Evolutionary conservation across 805 yeast species (phyloP).

Genomic region (Candida caryicola): DNA sequence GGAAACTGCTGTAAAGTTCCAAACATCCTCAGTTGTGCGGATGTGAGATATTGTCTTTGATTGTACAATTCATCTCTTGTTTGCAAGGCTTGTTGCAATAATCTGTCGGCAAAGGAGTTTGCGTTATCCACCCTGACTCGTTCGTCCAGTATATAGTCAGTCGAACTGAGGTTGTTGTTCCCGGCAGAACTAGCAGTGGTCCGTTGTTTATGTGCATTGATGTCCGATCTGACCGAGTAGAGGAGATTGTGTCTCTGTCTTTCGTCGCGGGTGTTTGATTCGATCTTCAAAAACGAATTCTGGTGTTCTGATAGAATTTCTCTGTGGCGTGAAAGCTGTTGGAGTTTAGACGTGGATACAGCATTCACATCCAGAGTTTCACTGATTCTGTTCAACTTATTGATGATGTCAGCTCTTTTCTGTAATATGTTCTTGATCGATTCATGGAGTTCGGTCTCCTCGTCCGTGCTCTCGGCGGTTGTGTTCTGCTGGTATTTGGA

Average conservation of each 20-base stretch:
- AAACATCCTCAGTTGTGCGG: slow-evolving; percentile 62
- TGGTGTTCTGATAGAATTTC: slow-evolving; percentile 73
- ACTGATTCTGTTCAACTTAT: slow-evolving; percentile 48
- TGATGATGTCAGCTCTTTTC: slow-evolving; percentile 52
- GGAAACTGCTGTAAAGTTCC: slow-evolving; percentile 70
- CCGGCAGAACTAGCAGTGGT: slow-evolving; percentile 15
- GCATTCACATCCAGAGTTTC: slow-evolving; percentile 47
- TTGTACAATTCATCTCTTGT: slow-evolving; percentile 80
- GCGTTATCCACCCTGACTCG: slow-evolving; percentile 68
- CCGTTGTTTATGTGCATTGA: slow-evolving; percentile 60
- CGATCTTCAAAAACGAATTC: slow-evolving; percentile 58
- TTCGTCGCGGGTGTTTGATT: slow-evolving; percentile 61
- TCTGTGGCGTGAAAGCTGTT: slow-evolving; percentile 79
- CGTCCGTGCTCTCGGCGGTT: slow-evolving; percentile 20
- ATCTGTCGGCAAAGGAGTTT: slow-evolving; percentile 71
- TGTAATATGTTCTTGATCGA: slow-evolving; percentile 24
- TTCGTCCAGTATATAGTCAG: slow-evolving; percentile 78
- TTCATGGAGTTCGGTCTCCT: slow-evolving; percentile 22
- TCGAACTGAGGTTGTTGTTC: slow-evolving; percentile 38
- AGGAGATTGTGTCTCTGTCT: slow-evolving; percentile 73
- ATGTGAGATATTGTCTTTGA: slow-evolving; percentile 64
- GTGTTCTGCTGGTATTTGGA: slow-evolving; percentile 27
- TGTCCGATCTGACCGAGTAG: slow-evolving; percentile 74
- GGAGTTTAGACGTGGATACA: slow-evolving; percentile 69
- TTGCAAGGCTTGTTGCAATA: slow-evolving; percentile 81